Evolutionary conservation across 2,329 filamentous ascomycete genomes (phyloP).

Genomic region (Pezicula carpinea): DNA sequence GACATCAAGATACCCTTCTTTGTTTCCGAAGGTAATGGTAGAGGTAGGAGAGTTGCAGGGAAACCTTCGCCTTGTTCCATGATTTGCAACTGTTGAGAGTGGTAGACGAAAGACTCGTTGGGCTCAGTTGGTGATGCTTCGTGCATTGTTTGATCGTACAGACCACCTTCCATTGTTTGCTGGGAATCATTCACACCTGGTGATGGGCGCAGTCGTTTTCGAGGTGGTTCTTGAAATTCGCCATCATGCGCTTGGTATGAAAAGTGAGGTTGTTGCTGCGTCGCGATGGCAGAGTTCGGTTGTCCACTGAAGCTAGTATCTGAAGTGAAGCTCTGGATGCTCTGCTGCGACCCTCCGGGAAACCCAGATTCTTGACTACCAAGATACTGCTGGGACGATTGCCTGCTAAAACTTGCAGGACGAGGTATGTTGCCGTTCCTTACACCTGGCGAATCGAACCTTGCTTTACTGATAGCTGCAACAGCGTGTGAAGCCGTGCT

Average conservation of each 20-base stretch:
- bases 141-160: conserved; percentile 54
- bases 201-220: conserved; percentile 64
- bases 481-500: conserved; percentile 89
- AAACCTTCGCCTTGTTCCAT: conserved; percentile 45
- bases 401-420: conserved; percentile 65
- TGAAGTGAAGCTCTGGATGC: conserved; percentile 64
- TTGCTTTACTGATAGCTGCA: conserved; percentile 92
- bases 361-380: conserved; percentile 59
- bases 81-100: conserved; percentile 39
- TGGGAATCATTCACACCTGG: conserved; percentile 47
- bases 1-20: conserved; percentile 80
- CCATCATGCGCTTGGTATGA: conserved; percentile 38
- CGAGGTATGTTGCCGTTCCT: conserved; percentile 56
- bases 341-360: conserved; percentile 78
- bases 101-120: conserved; percentile 72
- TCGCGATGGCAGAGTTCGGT: conserved; percentile 64
- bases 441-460: conserved; percentile 79
- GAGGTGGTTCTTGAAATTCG: conserved; percentile 68
- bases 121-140: conserved; percentile 70
- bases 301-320: conserved; percentile 64
- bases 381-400: conserved; percentile 63
- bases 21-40: conserved; percentile 61
- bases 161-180: conserved; percentile 19
- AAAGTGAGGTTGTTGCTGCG: conserved; percentile 40
- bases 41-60: conserved; percentile 57